These are phyloP conservation scores for Bipolaris gigantea DNA, from an alignment of 2,329 filamentous ascomycete genomes.

Conservation along the genomic window DNA sequence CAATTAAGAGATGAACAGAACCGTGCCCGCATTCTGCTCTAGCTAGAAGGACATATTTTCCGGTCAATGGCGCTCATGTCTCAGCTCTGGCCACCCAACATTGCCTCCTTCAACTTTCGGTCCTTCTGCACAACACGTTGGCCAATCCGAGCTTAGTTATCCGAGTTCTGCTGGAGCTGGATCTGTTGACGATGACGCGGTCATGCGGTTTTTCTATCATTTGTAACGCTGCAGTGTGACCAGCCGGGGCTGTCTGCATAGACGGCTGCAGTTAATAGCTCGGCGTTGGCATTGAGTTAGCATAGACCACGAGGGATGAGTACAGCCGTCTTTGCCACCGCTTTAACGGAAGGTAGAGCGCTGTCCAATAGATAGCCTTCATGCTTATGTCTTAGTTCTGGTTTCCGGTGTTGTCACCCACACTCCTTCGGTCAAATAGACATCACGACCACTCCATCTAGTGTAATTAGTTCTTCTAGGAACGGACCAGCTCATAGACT, in stretches of 20 bases:
- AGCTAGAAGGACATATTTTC: conserved; percentile 4
- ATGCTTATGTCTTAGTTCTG: conserved; percentile 4
- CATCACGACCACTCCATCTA: conserved; percentile 2
- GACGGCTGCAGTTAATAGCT: conserved; percentile 2
- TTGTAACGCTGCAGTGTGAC: conserved; percentile 7
- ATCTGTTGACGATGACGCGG: background rate
- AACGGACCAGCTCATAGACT: conserved; percentile 1
- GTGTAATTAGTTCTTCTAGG: conserved; percentile 4
- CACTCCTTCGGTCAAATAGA: conserved; percentile 7
- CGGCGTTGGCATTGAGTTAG: background rate
- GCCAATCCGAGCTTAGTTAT: conserved; percentile 1
- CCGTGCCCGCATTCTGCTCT: background rate
- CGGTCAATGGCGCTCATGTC: conserved; percentile 1
- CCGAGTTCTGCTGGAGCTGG: background rate
- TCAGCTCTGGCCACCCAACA: background rate
- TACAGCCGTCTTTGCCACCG: conserved; percentile 1
- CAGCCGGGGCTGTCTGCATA: conserved; percentile 1
- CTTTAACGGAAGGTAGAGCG: conserved; percentile 2
- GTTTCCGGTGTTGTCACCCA: conserved; percentile 1
- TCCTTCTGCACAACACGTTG: conserved; percentile 1
- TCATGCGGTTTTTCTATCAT: background rate
- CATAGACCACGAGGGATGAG: background rate
- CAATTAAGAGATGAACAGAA: background rate
- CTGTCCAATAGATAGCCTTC: conserved; percentile 6
- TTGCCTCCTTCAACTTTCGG: conserved; percentile 4